Conservation (phyloP, 768 basidiomycete genomes). For the Boletus rex-veris region DNA sequence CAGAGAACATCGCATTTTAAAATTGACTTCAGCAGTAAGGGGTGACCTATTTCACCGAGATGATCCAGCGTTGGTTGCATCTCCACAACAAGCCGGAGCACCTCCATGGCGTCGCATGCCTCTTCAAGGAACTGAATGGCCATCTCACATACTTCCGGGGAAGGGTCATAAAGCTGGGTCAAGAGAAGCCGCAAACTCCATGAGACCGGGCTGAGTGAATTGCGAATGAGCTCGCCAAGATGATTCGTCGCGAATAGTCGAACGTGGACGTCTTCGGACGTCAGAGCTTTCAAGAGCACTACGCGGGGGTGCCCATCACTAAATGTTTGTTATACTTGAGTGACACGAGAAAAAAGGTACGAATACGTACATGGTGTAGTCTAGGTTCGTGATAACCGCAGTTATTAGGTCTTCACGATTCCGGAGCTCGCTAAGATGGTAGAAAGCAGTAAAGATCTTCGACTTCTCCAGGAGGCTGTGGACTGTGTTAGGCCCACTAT, state of each 20-base stretch:
- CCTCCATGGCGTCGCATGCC: constrained; percentile 80
- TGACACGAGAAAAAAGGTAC: neutral
- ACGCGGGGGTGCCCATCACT: constrained; percentile 96
- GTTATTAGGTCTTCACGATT: constrained; percentile 91
- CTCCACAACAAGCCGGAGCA: constrained; percentile 86
- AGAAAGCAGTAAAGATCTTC: constrained; percentile 93
- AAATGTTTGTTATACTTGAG: constrained; percentile 2
- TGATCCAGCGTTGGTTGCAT: constrained; percentile 96
- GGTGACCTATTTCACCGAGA: constrained; percentile 88
- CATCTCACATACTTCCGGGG: constrained; percentile 83
- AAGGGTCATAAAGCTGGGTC: constrained; percentile 94
- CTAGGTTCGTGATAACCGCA: constrained; percentile 85
- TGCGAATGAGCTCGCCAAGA: constrained; percentile 76
- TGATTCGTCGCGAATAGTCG: constrained; percentile 86
- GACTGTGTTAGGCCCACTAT: neutral
- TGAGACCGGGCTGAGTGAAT: constrained; percentile 57
- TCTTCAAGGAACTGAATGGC: constrained; percentile 89
- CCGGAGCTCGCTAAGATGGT: constrained; percentile 87
- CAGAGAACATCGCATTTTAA: neutral
- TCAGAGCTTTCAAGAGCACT: constrained; percentile 89
- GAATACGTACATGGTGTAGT: constrained; percentile 76
- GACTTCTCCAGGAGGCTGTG: constrained; percentile 82
- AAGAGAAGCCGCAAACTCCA: constrained; percentile 91
- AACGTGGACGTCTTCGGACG: constrained; percentile 89
- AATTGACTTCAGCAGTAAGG: constrained; percentile 78